A percentile compares a stretch with the other conserved stretches of the same genome.
phyloP scores from a whole-genome alignment of 1,139 yeast species.

The Taphrina communis region DNA sequence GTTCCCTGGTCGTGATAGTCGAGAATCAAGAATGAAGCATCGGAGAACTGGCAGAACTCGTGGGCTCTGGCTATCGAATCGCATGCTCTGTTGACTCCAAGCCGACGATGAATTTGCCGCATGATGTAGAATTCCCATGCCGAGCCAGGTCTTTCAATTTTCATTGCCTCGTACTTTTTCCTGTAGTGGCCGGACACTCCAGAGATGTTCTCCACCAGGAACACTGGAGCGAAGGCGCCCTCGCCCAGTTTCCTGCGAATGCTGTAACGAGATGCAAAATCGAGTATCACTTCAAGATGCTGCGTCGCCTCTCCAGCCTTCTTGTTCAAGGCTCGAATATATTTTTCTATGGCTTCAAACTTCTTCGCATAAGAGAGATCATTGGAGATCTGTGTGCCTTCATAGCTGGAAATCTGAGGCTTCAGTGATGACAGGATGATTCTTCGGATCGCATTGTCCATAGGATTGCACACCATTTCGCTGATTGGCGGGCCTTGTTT shows the following conservation, averaged over 20 bases:
- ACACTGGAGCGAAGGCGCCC: slow-evolving; percentile 83
- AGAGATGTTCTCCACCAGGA: slow-evolving; percentile 65
- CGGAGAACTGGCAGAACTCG: slow-evolving; percentile 63
- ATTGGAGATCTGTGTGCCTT: slow-evolving; percentile 51
- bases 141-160: slow-evolving; percentile 72
- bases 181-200: slow-evolving; percentile 51
- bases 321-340: slow-evolving; percentile 52
- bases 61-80: slow-evolving; percentile 61
- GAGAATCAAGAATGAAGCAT: slow-evolving; percentile 75
- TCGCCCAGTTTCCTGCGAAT: slow-evolving; percentile 70
- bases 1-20: slow-evolving; percentile 79
- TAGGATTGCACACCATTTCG: slow-evolving; percentile 50
- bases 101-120: slow-evolving; percentile 53
- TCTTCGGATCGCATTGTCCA: slow-evolving; percentile 49
- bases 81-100: slow-evolving; percentile 47
- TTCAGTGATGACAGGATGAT: slow-evolving; percentile 48
- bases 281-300: slow-evolving; percentile 55
- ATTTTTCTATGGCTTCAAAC: slow-evolving; percentile 53
- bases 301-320: slow-evolving; percentile 48
- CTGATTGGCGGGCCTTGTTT: slow-evolving; percentile 42
- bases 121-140: slow-evolving; percentile 85
- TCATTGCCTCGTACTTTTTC: slow-evolving; percentile 63
- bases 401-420: slow-evolving; percentile 51
- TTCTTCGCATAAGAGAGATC: slow-evolving; percentile 48
- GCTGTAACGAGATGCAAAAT: slow-evolving; percentile 59